Evolutionary conservation across 495 filamentous ascomycete genomes (phyloP).

Genomic region (Tuber magnatum): DNA sequence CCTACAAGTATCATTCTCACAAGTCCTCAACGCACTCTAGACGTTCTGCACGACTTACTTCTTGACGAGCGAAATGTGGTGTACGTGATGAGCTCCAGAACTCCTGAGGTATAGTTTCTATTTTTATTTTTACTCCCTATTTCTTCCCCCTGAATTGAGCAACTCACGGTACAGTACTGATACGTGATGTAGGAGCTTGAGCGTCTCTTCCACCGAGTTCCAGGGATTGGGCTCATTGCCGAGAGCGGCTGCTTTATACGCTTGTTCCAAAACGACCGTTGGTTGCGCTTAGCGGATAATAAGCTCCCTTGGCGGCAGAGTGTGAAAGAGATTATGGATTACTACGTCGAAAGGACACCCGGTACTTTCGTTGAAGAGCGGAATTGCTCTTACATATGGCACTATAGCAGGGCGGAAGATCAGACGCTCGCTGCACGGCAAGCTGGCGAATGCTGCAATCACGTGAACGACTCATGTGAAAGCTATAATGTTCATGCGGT

Average conservation of each 20-base stretch:
- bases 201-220: constrained; percentile 67
- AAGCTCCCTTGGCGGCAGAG: constrained; percentile 72
- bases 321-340: constrained; percentile 67
- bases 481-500: constrained; percentile 75
- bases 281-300: constrained; percentile 66
- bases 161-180: constrained; percentile 8
- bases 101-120: constrained; percentile 51
- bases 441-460: constrained; percentile 77
- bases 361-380: constrained; percentile 79
- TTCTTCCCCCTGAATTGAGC: neutral
- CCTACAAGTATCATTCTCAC: constrained; percentile 71
- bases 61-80: constrained; percentile 72
- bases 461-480: constrained; percentile 87
- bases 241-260: constrained; percentile 89
- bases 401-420: constrained; percentile 76
- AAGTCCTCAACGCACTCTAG: constrained; percentile 73
- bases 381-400: constrained; percentile 78
- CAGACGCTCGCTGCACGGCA: constrained; percentile 61
- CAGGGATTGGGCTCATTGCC: constrained; percentile 74
- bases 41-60: constrained; percentile 69
- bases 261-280: constrained; percentile 56
- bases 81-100: constrained; percentile 83
- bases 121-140: too few species aligned
- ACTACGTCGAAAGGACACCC: constrained; percentile 81
- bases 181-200: constrained; percentile 57